Base-by-base conservation (phyloP, 2,329 filamentous ascomycete genomes). In the Coniochaeta ligniaria region DNA sequence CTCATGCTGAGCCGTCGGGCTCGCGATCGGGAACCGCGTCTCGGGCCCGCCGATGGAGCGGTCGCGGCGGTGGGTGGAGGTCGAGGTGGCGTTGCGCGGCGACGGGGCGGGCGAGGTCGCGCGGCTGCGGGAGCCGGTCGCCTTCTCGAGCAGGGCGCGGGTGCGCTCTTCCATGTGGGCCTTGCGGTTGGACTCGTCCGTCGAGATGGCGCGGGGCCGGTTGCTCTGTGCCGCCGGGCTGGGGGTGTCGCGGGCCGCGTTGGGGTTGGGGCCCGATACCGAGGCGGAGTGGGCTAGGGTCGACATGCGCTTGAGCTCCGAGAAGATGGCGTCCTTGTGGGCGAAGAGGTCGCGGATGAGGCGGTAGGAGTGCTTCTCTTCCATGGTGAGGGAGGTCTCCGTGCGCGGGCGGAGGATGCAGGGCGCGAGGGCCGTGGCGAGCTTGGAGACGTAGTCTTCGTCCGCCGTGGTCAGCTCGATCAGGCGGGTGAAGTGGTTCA, bases 381-480 rank as follows among this genome's bases (percentile, higher is more conserved):
- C 92, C 86, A 98, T 89, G 2, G 93, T 97, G 61, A 99, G 81
- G 22, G 91, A 94, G 28, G 88, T 96, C 73, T 98, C 92, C 16
- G 85, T 83, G 65, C 91, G 90, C 8, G 95, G 95, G 28, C 95
- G 88, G 54, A 99, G 82, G 65, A 99, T 86, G 72, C 92, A 97
- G 6, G 92, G 90, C 1, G 92, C 90, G 52, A 99, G 80, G 6
- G 81, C 78, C 28, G 86, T 86, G 2, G 92, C 90, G 43, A 99
- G 83, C 41, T 87, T 79, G 14, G 87, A 73, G 61, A 96, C 78
- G 71, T 96, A 99, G 50, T 86, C 78, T 71, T 99, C 95, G 67
- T 96, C 94, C 35, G 95, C 95, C 16, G 94, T 98, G 2, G 95
- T 99, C 64, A 99, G 82, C 73, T 99, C 95, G 71, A 99, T 96